Evolutionary conservation across 192 early-diverging fungal species (phyloP).

Genomic region (Coemansia sp.): DNA sequence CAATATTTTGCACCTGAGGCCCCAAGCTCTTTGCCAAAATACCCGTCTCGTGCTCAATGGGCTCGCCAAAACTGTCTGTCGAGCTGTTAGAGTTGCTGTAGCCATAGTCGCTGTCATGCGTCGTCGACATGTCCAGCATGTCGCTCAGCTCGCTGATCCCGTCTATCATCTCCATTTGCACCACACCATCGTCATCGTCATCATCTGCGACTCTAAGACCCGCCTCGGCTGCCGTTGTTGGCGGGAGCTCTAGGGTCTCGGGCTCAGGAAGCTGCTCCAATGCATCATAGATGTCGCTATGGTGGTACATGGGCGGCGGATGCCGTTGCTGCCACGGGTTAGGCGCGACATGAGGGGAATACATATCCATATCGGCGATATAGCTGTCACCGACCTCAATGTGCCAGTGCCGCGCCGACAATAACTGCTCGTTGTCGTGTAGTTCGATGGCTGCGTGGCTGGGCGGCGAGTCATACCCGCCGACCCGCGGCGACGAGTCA

Average conservation of each 20-base stretch:
- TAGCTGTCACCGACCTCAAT: constrained; percentile 5
- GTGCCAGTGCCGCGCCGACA: constrained; percentile 20
- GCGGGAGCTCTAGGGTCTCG: constrained; percentile 39
- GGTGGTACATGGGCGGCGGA: constrained; percentile 1
- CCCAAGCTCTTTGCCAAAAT: constrained; percentile 33
- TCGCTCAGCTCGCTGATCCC: constrained; percentile 40
- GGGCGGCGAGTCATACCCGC: background rate
- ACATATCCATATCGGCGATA: background rate
- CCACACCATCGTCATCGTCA: constrained; percentile 13
- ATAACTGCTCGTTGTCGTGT: constrained; percentile 6
- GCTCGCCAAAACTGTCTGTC: constrained; percentile 52
- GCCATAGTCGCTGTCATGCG: constrained; percentile 32
- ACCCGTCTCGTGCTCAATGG: constrained; percentile 38
- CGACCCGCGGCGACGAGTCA: background rate
- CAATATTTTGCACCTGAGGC: constrained; percentile 1
- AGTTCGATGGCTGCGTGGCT: background rate
- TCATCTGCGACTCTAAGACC: background rate
- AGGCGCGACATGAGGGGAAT: background rate
- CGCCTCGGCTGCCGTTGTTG: constrained; percentile 16
- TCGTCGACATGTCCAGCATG: constrained; percentile 22
- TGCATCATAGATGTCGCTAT: constrained; percentile 18
- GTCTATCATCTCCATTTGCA: constrained; percentile 51
- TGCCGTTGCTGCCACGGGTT: constrained; percentile 11
- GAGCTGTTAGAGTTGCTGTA: constrained; percentile 44
- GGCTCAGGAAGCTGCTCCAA: constrained; percentile 36